Conservation (phyloP, 441 rosid genomes). For the Pelargonium hybrid region DNA sequence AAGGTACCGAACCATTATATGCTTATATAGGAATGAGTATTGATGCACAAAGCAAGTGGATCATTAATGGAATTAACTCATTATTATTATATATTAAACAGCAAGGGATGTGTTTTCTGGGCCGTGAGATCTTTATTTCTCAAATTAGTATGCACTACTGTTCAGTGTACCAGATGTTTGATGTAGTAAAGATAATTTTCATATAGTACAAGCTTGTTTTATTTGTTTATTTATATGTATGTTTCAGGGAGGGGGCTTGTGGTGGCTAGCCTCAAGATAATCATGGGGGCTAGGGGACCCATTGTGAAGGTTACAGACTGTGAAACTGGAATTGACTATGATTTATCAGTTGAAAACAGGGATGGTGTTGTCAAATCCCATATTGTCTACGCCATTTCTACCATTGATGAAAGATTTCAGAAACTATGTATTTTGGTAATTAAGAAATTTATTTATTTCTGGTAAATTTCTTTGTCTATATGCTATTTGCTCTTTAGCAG, state of each 20-base stretch:
- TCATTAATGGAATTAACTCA: too few species aligned
- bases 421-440: conserved; percentile 49
- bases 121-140: too few species aligned
- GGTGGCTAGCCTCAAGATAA: conserved; percentile 21
- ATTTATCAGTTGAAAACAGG: conserved; percentile 45
- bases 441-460: background rate
- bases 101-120: too few species aligned
- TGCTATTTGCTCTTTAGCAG: background rate
- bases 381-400: conserved; percentile 33
- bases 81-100: too few species aligned
- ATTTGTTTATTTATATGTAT: background rate
- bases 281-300: conserved; percentile 42
- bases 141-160: too few species aligned
- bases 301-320: conserved; percentile 37
- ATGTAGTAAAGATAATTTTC: background rate
- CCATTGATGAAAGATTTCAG: conserved; percentile 45
- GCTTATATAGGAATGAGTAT: too few species aligned
- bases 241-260: conserved; percentile 38
- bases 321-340: conserved; percentile 38
- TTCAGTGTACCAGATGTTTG: background rate
- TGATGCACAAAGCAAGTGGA: too few species aligned
- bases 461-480: background rate
- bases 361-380: conserved; percentile 35
- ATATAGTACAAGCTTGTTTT: background rate
- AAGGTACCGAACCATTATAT: too few species aligned